Evolutionary conservation across 805 yeast species (phyloP), one percentile per base, ranked within the genome.

Genomic region (Zygosaccharomyces rouxii): DNA sequence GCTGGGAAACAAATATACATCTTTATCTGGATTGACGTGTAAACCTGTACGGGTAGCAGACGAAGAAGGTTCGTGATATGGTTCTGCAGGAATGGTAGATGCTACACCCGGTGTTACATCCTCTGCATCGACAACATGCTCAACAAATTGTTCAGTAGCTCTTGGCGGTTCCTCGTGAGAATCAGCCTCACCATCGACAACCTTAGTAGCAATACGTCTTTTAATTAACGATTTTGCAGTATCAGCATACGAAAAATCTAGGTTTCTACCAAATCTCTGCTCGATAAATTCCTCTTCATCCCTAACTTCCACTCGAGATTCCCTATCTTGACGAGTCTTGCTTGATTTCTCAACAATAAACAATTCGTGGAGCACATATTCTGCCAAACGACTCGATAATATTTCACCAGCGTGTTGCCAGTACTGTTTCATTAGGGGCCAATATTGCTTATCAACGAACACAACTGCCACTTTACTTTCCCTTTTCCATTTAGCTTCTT

Each of bases 321-420:
- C 54, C n/a, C 22, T 42, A 14, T 25, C 39, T 16, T 37, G 52
- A 53, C 30, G 38, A 13, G 38, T 43, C 25, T 51, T 55, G 37
- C 56, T 55, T 0, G 58, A 54, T 44, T 57, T 66, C 55, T 69
- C 68, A 44, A 68, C 64, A 53, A 66, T 58, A 62, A 76, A 57
- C 58, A 85, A 68, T 62, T 81, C 87, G 51, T 79, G 80, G 50
- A 85, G 67, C 42, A 86, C 81, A 60, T 88, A 94, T 66, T 90
- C 97, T 1, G 89, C 97, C 63, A 83, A 71, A 58, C 98, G 74
- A 30, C 96, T 87, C 13, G 96, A 87, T 23, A 94, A 79, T n/a
- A 97, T 96, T 67, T 92, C 97, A 23, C 99, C 99, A 0, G 96
- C 74, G 61, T 90, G 97, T 66, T 92, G 97, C 99, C 99, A 94